A percentile compares a stretch with the other conserved stretches of the same genome.
phyloP scores from a whole-genome alignment of 805 yeast species.

The Sugiyamaella smithiae region DNA sequence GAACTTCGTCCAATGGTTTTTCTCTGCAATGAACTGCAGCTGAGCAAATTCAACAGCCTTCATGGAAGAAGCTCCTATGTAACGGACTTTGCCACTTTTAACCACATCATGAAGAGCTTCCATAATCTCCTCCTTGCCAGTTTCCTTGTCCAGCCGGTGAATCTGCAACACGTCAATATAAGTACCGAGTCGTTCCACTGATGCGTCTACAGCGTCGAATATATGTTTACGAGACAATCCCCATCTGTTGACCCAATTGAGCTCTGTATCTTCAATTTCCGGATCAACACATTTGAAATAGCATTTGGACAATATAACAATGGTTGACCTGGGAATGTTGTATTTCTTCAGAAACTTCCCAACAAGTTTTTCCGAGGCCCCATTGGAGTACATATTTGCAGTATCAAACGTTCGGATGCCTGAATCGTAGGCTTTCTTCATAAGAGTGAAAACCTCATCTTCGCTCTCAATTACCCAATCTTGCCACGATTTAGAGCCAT shows the following conservation, averaged over 20 bases:
- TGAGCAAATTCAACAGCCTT: constrained; percentile 50
- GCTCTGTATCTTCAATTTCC: constrained; percentile 7
- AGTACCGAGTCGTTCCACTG: constrained; percentile 46
- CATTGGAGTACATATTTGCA: constrained; percentile 45
- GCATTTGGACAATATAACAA: constrained; percentile 54
- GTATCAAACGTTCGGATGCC: constrained; percentile 49
- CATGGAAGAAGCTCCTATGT: constrained; percentile 67
- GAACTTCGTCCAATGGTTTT: constrained; percentile 55
- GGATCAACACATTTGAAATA: constrained; percentile 35
- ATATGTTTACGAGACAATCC: constrained; percentile 50
- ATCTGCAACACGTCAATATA: constrained; percentile 54
- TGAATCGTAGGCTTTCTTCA: constrained; percentile 45
- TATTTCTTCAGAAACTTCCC: constrained; percentile 54
- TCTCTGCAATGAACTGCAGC: constrained; percentile 56
- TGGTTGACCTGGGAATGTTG: constrained; percentile 50
- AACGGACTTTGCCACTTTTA: constrained; percentile 46
- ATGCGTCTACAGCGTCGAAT: constrained; percentile 44
- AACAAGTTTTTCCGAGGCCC: constrained; percentile 47
- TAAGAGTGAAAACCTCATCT: constrained; percentile 41
- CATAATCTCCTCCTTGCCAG: constrained; percentile 55
- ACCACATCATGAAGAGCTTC: constrained; percentile 54
- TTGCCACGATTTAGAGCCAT: constrained; percentile 37
- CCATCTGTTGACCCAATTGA: constrained; percentile 33
- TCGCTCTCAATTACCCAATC: constrained; percentile 46
- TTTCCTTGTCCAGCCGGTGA: constrained; percentile 50